Percentiles rank a stretch among this genome's conserved stretches.
Conservation (phyloP, 306 rosid species). For the Prosopis cineraria region DNA sequence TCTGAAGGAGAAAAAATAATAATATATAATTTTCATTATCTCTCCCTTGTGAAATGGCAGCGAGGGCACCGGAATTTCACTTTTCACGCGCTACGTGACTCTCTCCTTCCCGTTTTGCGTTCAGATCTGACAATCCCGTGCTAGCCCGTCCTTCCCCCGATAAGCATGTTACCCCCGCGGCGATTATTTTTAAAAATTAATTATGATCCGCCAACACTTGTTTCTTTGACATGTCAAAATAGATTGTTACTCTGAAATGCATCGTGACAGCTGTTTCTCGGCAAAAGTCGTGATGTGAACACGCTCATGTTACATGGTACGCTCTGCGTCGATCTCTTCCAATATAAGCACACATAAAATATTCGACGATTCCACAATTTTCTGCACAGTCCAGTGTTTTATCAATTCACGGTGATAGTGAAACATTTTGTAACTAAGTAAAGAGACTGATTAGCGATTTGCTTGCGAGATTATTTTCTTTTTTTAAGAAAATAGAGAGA, state of each 20-base stretch:
- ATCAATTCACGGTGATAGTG: slow-evolving; percentile 7
- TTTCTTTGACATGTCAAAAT: not conserved
- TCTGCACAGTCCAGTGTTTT: not conserved
- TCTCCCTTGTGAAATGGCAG: too few relatives aligned
- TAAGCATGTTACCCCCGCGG: not conserved
- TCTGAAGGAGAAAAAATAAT: too few relatives aligned
- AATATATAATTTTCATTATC: too few relatives aligned
- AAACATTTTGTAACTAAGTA: not conserved
- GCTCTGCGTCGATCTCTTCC: too few relatives aligned
- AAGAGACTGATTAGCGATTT: not conserved
- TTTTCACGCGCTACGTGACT: too few relatives aligned
- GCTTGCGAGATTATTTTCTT: not conserved
- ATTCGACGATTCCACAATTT: not conserved
- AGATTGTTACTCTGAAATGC: not conserved
- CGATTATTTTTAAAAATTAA: not conserved
- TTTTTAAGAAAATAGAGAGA: not conserved
- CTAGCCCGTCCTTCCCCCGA: not conserved
- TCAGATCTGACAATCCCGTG: not conserved
- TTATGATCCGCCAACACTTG: not conserved
- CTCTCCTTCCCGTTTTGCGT: not conserved
- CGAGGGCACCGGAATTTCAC: too few relatives aligned
- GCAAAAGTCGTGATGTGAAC: not conserved
- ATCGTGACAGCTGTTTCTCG: not conserved
- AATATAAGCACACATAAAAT: not conserved
- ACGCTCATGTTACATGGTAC: not conserved